phyloP scores from a whole-genome alignment of 805 yeast species.

The Zygosaccharomyces rouxii region DNA sequence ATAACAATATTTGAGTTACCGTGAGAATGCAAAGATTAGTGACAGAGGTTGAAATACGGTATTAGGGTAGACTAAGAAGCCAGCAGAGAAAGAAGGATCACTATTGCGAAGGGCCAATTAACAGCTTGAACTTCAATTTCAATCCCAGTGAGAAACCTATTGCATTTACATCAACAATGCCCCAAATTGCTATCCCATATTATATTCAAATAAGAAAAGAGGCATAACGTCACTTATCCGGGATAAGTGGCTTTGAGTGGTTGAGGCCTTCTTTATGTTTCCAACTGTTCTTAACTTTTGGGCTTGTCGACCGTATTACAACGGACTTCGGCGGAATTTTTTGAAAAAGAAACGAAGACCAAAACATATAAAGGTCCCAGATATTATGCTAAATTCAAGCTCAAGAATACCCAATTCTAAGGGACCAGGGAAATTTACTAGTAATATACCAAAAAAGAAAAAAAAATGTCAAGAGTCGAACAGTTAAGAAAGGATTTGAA shows the following conservation, averaged over 20 bases:
- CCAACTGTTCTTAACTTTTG: neutral
- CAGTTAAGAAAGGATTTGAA: slow-evolving; percentile 20
- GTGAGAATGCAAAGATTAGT: too few relatives aligned
- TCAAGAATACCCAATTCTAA: neutral
- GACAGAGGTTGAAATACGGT: too few relatives aligned
- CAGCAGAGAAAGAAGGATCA: too few relatives aligned
- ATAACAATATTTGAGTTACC: neutral
- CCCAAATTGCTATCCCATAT: neutral
- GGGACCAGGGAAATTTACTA: neutral
- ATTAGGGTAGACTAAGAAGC: too few relatives aligned
- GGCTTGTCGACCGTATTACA: neutral
- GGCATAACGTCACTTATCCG: neutral
- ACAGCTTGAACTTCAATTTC: too few relatives aligned
- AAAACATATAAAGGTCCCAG: neutral
- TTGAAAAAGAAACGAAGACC: neutral
- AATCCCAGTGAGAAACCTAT: neutral
- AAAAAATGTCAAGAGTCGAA: slow-evolving; percentile 20
- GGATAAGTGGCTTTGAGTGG: neutral
- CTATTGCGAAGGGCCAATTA: too few relatives aligned
- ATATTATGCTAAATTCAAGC: neutral
- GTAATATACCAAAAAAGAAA: neutral
- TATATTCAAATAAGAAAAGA: neutral
- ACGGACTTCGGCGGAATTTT: neutral
- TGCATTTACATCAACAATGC: neutral
- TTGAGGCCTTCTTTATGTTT: neutral